A percentile compares a stretch with the other conserved stretches of the same genome.
phyloP scores from a whole-genome alignment of 345 rosid species.

The Syzygium jambos region DNA sequence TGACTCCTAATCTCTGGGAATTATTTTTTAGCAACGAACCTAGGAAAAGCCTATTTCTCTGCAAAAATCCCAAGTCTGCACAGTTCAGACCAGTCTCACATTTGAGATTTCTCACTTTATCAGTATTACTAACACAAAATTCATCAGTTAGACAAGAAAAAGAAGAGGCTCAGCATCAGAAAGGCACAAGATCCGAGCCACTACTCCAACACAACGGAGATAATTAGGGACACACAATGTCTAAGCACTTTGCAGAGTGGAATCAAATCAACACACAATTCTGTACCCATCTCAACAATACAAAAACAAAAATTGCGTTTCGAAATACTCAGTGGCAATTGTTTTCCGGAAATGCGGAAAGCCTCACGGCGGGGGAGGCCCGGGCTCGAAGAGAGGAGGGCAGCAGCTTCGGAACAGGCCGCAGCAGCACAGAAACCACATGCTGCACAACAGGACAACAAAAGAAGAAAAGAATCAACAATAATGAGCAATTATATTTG shows the following conservation, averaged over 20 bases:
- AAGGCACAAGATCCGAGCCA: not conserved
- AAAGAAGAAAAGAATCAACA: not conserved
- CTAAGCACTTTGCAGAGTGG: not conserved
- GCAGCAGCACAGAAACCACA: constrained; percentile 49
- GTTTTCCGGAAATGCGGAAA: not conserved
- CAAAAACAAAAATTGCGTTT: not conserved
- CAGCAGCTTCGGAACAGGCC: constrained; percentile 46
- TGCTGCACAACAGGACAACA: constrained; percentile 16
- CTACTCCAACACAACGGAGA: not conserved
- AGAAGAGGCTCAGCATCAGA: not conserved
- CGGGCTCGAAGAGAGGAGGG: constrained; percentile 48
- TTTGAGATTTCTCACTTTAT: not conserved
- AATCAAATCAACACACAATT: not conserved
- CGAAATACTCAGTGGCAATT: not conserved
- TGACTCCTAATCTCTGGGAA: not conserved
- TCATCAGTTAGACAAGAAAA: not conserved
- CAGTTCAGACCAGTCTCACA: not conserved
- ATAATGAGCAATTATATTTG: not conserved
- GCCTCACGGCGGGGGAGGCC: constrained; percentile 30
- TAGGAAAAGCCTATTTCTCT: not conserved
- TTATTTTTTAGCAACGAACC: not conserved
- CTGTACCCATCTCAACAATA: not conserved
- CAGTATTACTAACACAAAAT: not conserved
- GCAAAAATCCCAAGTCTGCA: not conserved
- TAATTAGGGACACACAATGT: not conserved